Evolutionary conservation across 768 basidiomycete genomes (phyloP).

Genomic region (Tricholoma hemisulphureum): DNA sequence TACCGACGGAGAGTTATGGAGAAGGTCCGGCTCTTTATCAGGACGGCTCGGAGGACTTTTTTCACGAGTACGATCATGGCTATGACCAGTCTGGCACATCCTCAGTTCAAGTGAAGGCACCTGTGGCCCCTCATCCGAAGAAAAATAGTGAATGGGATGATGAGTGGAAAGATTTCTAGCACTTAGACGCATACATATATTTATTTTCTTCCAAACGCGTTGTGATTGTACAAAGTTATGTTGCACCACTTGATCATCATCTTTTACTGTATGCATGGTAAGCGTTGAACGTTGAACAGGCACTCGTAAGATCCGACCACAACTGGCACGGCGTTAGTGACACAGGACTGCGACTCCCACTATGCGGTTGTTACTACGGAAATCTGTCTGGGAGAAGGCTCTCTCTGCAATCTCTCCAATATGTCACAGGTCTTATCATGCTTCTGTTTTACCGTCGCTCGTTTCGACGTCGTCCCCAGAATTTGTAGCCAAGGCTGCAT

Average conservation of each 20-base stretch:
- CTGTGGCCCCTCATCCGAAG: constrained; percentile 18
- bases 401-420: constrained; percentile 1
- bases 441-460: constrained; percentile 69
- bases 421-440: constrained; percentile 59
- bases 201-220: neutral
- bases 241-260: no score
- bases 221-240: no score
- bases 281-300: no score
- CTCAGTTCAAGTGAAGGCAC: constrained; percentile 13
- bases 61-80: constrained; percentile 46
- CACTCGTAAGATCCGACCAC: constrained; percentile 7
- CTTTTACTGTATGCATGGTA: no score
- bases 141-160: constrained; percentile 69
- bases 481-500: constrained; percentile 61
- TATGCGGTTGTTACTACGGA: constrained; percentile 21
- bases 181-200: neutral
- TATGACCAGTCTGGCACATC: constrained; percentile 19
- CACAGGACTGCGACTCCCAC: neutral
- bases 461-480: constrained; percentile 70
- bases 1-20: constrained; percentile 44
- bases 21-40: constrained; percentile 64
- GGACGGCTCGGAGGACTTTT: constrained; percentile 67
- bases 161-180: constrained; percentile 81
- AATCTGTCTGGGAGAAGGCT: constrained; percentile 11
- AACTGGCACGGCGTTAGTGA: neutral